Evolutionary conservation across 108 stramenopile species (phyloP).

Genomic region (Licmophora abbreviata): DNA sequence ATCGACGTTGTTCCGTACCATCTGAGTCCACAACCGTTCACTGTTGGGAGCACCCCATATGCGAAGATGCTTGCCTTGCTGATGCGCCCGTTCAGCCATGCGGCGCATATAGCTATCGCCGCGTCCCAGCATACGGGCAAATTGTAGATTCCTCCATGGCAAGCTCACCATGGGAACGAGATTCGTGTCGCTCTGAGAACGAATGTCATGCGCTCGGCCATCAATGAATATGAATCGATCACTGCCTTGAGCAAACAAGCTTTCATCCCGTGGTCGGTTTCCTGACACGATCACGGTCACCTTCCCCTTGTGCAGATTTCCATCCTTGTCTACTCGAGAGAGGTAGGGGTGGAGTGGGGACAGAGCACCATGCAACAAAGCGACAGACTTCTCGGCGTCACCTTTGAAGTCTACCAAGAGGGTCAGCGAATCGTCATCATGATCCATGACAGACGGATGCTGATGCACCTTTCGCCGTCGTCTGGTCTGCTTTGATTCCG

Average conservation of each 20-base stretch:
- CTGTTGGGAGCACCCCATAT: no score
- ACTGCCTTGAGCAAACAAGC: background rate
- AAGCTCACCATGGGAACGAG: background rate
- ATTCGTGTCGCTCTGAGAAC: background rate
- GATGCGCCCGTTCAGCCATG: no score
- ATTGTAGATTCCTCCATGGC: background rate
- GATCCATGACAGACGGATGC: no score
- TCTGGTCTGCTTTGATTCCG: no score
- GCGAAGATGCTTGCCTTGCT: no score
- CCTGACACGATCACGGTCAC: background rate
- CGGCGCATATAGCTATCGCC: background rate
- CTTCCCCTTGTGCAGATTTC: background rate
- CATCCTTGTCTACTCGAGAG: background rate
- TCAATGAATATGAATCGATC: conserved; percentile 1
- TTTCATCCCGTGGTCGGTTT: background rate
- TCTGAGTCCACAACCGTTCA: no score
- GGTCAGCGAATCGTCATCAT: background rate
- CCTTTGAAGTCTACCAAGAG: background rate
- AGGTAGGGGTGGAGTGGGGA: background rate
- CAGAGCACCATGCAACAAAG: background rate
- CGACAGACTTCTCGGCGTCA: background rate
- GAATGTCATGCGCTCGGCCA: no score
- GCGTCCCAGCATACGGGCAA: background rate
- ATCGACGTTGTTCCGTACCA: background rate
- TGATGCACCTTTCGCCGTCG: no score